A percentile compares a stretch with the other conserved stretches of the same genome.
phyloP scores from a whole-genome alignment of 1,139 yeast genomes.

The Pichia sp. region DNA sequence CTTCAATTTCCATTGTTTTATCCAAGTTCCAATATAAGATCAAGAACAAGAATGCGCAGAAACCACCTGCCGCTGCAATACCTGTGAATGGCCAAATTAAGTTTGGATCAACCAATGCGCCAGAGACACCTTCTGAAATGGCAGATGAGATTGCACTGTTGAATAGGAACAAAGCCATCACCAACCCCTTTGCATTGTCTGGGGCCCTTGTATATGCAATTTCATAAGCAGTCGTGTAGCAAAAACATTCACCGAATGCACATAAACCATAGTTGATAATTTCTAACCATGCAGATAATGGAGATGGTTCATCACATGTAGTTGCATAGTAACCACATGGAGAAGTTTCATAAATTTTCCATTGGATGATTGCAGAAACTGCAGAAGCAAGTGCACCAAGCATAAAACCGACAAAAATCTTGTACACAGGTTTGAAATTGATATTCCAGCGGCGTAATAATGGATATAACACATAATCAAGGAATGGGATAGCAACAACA shows the following conservation, averaged over 20 bases:
- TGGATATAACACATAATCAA: conserved; percentile 54
- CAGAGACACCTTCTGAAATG: conserved; percentile 47
- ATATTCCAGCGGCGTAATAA: conserved; percentile 45
- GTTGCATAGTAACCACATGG: conserved; percentile 70
- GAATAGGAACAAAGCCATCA: conserved; percentile 60
- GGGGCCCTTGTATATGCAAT: conserved; percentile 68
- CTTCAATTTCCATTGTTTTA: conserved; percentile 40
- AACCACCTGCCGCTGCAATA: conserved; percentile 41
- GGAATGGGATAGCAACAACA: conserved; percentile 55
- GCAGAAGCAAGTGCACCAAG: conserved; percentile 65
- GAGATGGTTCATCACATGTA: conserved; percentile 38
- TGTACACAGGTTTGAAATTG: conserved; percentile 30
- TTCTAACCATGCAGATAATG: conserved; percentile 54
- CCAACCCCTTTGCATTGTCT: conserved; percentile 59
- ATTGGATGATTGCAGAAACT: conserved; percentile 79
- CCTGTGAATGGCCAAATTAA: conserved; percentile 52
- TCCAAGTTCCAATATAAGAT: conserved; percentile 49
- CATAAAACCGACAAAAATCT: conserved; percentile 65
- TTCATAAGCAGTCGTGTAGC: conserved; percentile 61
- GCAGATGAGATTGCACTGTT: conserved; percentile 57
- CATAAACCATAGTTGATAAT: conserved; percentile 45
- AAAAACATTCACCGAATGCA: conserved; percentile 65
- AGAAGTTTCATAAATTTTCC: conserved; percentile 64
- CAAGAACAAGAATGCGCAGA: conserved; percentile 39
- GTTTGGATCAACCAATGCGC: conserved; percentile 49